A percentile compares a stretch with the other conserved stretches of the same genome.
These are phyloP conservation scores for Hymenoscyphus scutula DNA, from an alignment of 2,329 filamentous ascomycete genomes.

Conservation along the genomic window DNA sequence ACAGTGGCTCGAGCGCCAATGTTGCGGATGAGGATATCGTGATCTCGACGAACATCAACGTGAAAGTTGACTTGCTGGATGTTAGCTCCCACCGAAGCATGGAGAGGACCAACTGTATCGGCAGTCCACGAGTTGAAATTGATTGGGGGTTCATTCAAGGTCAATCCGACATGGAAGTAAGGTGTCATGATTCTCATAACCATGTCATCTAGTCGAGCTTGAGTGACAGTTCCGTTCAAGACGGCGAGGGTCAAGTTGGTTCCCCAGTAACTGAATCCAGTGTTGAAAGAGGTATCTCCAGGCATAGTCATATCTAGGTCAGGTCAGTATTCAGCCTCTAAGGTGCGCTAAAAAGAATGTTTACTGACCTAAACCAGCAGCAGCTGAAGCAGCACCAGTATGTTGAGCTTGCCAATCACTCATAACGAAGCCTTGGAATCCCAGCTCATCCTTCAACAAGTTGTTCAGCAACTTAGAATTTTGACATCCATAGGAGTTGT, in stretches of 20 bases:
- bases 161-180: constrained; percentile 64
- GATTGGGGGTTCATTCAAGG: constrained; percentile 47
- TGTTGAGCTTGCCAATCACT: constrained; percentile 80
- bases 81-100: constrained; percentile 60
- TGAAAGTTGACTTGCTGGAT: constrained; percentile 73
- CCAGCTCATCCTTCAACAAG: constrained; percentile 74
- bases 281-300: constrained; percentile 75
- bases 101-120: constrained; percentile 69
- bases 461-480: constrained; percentile 75
- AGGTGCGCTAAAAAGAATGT: too few relatives aligned
- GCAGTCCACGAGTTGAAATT: constrained; percentile 89
- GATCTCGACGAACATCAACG: constrained; percentile 77
- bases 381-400: constrained; percentile 61
- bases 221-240: constrained; percentile 83
- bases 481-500: constrained; percentile 77
- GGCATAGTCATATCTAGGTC: constrained; percentile 82
- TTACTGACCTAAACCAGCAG: constrained; percentile 52
- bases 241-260: constrained; percentile 84
- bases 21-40: constrained; percentile 70
- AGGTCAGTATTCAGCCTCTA: too few relatives aligned
- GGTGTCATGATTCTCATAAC: constrained; percentile 76
- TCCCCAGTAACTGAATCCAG: constrained; percentile 66
- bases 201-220: constrained; percentile 90
- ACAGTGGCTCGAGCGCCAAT: constrained; percentile 80
- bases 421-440: constrained; percentile 79